Evolutionary conservation across 73 alveolate genomes (phyloP).

Genomic region (Stentor roeselii): DNA sequence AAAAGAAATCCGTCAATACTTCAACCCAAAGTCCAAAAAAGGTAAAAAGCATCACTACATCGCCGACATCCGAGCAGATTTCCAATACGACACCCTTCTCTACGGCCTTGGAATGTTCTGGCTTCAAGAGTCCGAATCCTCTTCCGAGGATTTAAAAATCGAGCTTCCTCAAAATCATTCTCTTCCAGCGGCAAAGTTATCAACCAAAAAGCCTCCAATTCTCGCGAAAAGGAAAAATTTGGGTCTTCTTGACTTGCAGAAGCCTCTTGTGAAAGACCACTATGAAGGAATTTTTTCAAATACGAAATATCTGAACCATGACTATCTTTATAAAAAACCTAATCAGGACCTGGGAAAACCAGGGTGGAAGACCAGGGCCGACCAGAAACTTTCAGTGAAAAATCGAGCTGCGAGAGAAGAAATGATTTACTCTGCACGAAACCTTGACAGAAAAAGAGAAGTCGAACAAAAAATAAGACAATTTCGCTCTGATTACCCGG

Average conservation of each 20-base stretch:
- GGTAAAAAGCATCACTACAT: slow-evolving; percentile 12
- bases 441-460: neutral
- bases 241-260: neutral
- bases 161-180: neutral
- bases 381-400: neutral
- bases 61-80: slow-evolving; percentile 26
- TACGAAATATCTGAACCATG: slow-evolving; percentile 14
- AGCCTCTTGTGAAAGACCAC: slow-evolving; percentile 8
- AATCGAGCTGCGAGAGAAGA: slow-evolving; percentile 7
- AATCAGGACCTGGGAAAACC: neutral
- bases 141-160: neutral
- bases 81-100: slow-evolving; percentile 21
- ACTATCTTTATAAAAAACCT: slow-evolving; percentile 16
- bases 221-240: neutral
- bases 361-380: slow-evolving; percentile 4
- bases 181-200: neutral
- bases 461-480: neutral
- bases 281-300: slow-evolving; percentile 13
- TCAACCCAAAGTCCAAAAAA: slow-evolving; percentile 14
- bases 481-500: neutral
- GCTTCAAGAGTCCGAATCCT: slow-evolving; percentile 11
- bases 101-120: slow-evolving; percentile 21
- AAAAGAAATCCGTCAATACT: neutral
- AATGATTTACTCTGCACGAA: neutral
- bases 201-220: neutral